Conservation (phyloP, 2,329 filamentous ascomycete species). For the Trichoderma atrobrunneum region DNA sequence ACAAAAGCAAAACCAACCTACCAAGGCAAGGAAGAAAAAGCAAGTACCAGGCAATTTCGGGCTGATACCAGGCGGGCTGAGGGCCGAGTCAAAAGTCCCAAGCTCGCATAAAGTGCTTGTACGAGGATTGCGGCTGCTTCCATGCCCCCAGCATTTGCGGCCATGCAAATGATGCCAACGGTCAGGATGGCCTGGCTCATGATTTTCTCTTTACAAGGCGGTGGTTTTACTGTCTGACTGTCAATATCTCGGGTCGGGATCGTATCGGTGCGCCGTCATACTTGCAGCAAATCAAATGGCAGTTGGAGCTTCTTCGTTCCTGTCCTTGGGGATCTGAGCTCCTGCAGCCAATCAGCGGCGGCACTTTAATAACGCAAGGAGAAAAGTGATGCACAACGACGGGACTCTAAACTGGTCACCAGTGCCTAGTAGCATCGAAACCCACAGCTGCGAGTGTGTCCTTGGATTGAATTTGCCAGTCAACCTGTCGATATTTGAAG, state of each 20-base stretch:
- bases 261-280: not conserved
- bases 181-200: not conserved
- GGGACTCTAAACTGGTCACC: not conserved
- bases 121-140: not conserved
- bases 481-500: not conserved
- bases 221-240: not conserved
- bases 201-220: not conserved
- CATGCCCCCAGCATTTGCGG: not conserved
- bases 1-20: not conserved
- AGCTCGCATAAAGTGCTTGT: not conserved
- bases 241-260: not conserved
- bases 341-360: slow-evolving; percentile 2
- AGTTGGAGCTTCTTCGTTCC: not conserved
- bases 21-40: not conserved
- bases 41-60: slow-evolving; percentile 2
- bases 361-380: slow-evolving; percentile 16
- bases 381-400: not conserved
- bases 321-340: not conserved
- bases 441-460: not conserved
- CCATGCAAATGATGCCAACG: not conserved
- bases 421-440: not conserved
- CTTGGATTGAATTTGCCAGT: not conserved
- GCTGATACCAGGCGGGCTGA: slow-evolving; percentile 4
- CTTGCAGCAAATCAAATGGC: not conserved
- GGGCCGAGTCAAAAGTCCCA: not conserved